Conservation (phyloP, 257 asterid genomes). For the Vinca minor region DNA sequence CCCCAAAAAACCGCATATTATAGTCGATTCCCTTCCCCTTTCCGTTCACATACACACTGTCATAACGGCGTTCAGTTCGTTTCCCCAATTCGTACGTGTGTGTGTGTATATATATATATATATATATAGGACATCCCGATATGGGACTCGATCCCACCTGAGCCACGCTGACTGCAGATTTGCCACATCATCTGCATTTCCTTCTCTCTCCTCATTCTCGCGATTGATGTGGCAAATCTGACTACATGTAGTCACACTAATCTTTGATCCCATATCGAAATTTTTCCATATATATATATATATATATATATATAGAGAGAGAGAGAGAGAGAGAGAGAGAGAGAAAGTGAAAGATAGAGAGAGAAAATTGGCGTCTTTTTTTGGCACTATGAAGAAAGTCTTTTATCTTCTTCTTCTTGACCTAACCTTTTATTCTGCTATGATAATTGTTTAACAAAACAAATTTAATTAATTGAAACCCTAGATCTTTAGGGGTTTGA, state of each 20-base stretch:
- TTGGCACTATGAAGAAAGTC: neutral
- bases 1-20: neutral
- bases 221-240: too few relatives aligned
- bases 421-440: conserved; percentile 19
- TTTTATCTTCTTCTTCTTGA: neutral
- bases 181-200: too few relatives aligned
- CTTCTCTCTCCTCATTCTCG: too few relatives aligned
- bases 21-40: neutral
- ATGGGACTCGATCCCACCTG: too few relatives aligned
- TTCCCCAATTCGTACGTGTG: neutral
- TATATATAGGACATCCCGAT: too few relatives aligned
- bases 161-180: too few relatives aligned
- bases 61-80: neutral
- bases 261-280: too few relatives aligned
- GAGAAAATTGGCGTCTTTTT: neutral
- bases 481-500: conserved; percentile 17
- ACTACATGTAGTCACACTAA: too few relatives aligned
- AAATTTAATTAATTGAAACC: conserved; percentile 9
- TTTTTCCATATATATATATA: too few relatives aligned
- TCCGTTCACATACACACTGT: neutral
- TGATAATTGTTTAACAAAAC: neutral
- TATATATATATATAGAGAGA: too few relatives aligned
- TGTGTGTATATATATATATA: too few relatives aligned
- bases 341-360: too few relatives aligned
- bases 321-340: neutral